These are phyloP conservation scores for Hirsutella minnesotensis DNA, from an alignment of 2,329 filamentous ascomycete genomes.

Conservation along the genomic window DNA sequence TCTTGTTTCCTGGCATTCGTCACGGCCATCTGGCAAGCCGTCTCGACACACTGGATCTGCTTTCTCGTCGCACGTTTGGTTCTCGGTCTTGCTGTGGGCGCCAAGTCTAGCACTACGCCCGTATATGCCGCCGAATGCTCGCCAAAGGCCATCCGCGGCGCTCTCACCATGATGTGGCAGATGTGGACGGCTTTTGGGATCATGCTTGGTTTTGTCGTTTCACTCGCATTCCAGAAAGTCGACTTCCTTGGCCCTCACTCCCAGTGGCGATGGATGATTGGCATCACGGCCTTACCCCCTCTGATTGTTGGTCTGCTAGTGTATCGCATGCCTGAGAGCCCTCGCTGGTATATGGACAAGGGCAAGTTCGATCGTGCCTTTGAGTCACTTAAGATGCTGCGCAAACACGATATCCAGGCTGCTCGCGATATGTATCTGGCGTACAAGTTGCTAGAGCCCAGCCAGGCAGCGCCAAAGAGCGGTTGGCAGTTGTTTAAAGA, in stretches of 20 bases:
- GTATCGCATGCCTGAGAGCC: slow-evolving; percentile 54
- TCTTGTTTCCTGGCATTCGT: slow-evolving; percentile 8
- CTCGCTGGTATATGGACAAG: slow-evolving; percentile 35
- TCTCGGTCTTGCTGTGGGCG: slow-evolving; percentile 56
- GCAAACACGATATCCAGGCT: slow-evolving; percentile 43
- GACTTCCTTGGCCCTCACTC: slow-evolving; percentile 21
- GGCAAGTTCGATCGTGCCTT: slow-evolving; percentile 38
- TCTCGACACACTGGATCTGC: slow-evolving; percentile 18
- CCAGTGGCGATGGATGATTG: slow-evolving; percentile 49
- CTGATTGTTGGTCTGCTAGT: slow-evolving; percentile 43
- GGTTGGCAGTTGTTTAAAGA: slow-evolving; percentile 25
- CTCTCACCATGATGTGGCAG: slow-evolving; percentile 68
- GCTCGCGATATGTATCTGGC: slow-evolving; percentile 46
- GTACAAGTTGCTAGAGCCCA: slow-evolving; percentile 4
- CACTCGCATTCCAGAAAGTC: slow-evolving; percentile 16
- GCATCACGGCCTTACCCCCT: slow-evolving; percentile 41
- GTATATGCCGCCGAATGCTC: slow-evolving; percentile 64
- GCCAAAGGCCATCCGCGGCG: slow-evolving; percentile 55
- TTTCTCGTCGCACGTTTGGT: slow-evolving; percentile 53
- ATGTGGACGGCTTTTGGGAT: slow-evolving; percentile 19
- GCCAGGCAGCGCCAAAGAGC: background rate
- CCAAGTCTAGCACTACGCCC: slow-evolving; percentile 52
- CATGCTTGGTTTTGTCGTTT: slow-evolving; percentile 30
- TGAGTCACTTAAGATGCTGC: slow-evolving; percentile 37
- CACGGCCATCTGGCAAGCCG: slow-evolving; percentile 10